Conservation (phyloP, 495 filamentous ascomycete genomes). For the Lentithecium fluviatile region DNA sequence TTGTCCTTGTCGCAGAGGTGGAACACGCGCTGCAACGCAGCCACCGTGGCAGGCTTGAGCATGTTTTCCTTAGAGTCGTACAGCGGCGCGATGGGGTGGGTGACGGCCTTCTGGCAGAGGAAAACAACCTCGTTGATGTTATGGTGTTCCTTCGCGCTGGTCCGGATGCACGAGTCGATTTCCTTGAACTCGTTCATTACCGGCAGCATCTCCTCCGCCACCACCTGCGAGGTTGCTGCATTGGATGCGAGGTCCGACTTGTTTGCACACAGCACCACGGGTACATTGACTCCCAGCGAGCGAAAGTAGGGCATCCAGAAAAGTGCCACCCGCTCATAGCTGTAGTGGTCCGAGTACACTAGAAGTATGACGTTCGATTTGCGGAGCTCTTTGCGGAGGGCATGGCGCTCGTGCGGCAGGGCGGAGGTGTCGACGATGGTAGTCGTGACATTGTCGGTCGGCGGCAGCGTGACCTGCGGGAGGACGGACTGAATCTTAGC, state of each 20-base stretch:
- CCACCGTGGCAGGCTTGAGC: constrained; percentile 82
- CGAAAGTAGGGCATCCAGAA: constrained; percentile 99
- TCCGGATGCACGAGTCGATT: constrained; percentile 94
- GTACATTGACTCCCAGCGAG: constrained; percentile 93
- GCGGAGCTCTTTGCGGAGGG: constrained; percentile 86
- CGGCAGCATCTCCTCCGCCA: constrained; percentile 96
- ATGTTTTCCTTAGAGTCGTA: constrained; percentile 89
- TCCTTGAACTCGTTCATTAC: constrained; percentile 99
- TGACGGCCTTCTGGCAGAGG: constrained; percentile 97
- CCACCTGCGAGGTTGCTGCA: constrained; percentile 72
- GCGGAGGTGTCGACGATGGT: constrained; percentile 97
- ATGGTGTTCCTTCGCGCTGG: constrained; percentile 88
- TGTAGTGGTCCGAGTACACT: constrained; percentile 97
- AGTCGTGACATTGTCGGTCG: constrained; percentile 91
- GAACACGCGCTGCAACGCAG: constrained; percentile 84
- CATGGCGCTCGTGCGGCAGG: constrained; percentile 85
- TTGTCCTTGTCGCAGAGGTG: constrained; percentile 95
- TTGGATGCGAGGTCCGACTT: constrained; percentile 80
- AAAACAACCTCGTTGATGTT: constrained; percentile 98
- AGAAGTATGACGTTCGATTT: constrained; percentile 97
- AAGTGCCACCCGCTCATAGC: constrained; percentile 93
- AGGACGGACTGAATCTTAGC: constrained; percentile 92
- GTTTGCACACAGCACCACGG: constrained; percentile 94
- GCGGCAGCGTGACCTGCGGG: constrained; percentile 89
- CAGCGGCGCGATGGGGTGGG: constrained; percentile 91